phyloP scores from a whole-genome alignment of 2,329 filamentous ascomycete species.

The Sporothrix humicola region DNA sequence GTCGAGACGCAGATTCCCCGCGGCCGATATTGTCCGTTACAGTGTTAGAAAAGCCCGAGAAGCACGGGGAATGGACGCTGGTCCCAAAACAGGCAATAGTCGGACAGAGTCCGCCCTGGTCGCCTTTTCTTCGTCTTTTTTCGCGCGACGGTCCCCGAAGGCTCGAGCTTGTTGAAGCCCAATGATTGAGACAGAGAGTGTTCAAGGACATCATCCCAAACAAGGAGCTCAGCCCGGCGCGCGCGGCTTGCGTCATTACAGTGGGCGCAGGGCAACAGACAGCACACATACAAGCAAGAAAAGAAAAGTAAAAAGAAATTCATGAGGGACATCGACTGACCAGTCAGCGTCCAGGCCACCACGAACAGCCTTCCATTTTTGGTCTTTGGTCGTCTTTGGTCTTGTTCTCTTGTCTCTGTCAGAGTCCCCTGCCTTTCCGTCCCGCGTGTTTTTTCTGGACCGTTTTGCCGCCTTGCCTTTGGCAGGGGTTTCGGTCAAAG shows the following conservation, averaged over 20 bases:
- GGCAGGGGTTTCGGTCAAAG: not conserved
- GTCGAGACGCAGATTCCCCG: no score
- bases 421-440: no score
- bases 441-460: not conserved
- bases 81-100: not conserved
- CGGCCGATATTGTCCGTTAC: not conserved
- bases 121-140: not conserved
- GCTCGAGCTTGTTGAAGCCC: constrained; percentile 2
- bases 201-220: not conserved
- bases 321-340: no score
- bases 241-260: not conserved
- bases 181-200: not conserved
- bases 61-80: no score
- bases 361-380: constrained; percentile 3
- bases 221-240: not conserved
- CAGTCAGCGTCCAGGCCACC: not conserved
- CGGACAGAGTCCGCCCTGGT: not conserved
- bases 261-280: not conserved
- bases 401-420: no score
- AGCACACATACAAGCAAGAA: no score
- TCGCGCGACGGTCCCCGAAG: constrained; percentile 1
- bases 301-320: no score
- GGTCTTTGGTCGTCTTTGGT: not conserved
- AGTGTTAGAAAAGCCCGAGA: no score
- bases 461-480: constrained; percentile 17